A percentile compares a stretch with the other conserved stretches of the same genome.
Evolutionary conservation across 495 filamentous ascomycete genomes (phyloP).

Genomic region (Apiosordaria backusii): DNA sequence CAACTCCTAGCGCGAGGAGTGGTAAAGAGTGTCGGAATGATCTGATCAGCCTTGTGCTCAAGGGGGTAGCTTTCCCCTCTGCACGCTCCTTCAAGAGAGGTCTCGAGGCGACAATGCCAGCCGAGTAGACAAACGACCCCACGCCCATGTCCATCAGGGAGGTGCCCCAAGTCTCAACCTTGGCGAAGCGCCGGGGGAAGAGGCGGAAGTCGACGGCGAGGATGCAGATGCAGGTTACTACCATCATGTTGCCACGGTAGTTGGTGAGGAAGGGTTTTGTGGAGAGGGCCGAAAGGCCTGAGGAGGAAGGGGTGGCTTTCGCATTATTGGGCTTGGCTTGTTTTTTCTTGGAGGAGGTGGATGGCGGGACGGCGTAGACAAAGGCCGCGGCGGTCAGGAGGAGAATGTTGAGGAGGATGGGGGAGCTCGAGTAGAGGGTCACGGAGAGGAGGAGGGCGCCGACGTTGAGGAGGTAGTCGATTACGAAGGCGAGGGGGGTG

Average conservation of each 20-base stretch:
- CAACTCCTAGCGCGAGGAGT: slow-evolving; percentile 72
- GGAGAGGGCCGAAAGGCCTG: slow-evolving; percentile 54
- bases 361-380: slow-evolving; percentile 58
- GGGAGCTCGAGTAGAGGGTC: slow-evolving; percentile 77
- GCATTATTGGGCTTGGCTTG: slow-evolving; percentile 3
- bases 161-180: slow-evolving; percentile 97
- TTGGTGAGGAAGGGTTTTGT: slow-evolving; percentile 87
- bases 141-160: slow-evolving; percentile 98
- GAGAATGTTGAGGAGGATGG: slow-evolving; percentile 71
- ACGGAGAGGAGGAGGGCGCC: slow-evolving; percentile 74
- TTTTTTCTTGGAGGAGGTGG: slow-evolving; percentile 37
- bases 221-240: slow-evolving; percentile 88
- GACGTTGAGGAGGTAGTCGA: slow-evolving; percentile 86
- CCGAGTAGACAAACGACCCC: slow-evolving; percentile 94
- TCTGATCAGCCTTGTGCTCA: slow-evolving; percentile 53
- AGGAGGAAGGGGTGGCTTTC: slow-evolving; percentile 25
- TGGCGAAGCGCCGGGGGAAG: slow-evolving; percentile 92
- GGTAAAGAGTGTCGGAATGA: slow-evolving; percentile 79
- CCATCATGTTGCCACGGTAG: slow-evolving; percentile 87
- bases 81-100: slow-evolving; percentile 72
- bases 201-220: slow-evolving; percentile 94
- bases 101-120: slow-evolving; percentile 85
- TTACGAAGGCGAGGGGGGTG: slow-evolving; percentile 58
- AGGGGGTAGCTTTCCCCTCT: slow-evolving; percentile 42
- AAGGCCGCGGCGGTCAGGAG: slow-evolving; percentile 66